phyloP scores from a whole-genome alignment of 768 basidiomycete genomes.

The Crucibulum laeve region DNA sequence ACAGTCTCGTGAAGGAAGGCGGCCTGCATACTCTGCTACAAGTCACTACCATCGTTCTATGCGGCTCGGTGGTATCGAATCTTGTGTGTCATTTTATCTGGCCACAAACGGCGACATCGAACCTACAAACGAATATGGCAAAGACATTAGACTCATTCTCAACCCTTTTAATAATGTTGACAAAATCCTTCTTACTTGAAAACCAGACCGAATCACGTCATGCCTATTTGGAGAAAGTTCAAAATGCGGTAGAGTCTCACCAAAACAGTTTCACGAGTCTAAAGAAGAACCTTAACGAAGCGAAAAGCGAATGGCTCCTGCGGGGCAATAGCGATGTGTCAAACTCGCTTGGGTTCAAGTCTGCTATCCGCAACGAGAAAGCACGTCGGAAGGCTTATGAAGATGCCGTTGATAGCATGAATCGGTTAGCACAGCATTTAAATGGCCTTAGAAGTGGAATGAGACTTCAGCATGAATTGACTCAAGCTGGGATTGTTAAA shows the following conservation, averaged over 20 bases:
- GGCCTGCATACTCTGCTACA: slow-evolving; percentile 70
- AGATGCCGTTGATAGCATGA: slow-evolving; percentile 83
- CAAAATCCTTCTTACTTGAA: slow-evolving; percentile 81
- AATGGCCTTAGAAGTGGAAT: slow-evolving; percentile 86
- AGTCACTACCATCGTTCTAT: slow-evolving; percentile 71
- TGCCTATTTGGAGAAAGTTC: slow-evolving; percentile 58
- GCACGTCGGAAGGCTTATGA: slow-evolving; percentile 62
- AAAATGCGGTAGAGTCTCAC: slow-evolving; percentile 79
- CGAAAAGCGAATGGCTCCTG: slow-evolving; percentile 76
- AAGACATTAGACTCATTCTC: slow-evolving; percentile 85
- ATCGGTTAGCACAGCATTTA: slow-evolving; percentile 89
- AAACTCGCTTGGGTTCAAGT: slow-evolving; percentile 3
- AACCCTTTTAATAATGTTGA: slow-evolving; percentile 79
- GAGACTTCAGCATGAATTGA: slow-evolving; percentile 77
- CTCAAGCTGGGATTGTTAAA: slow-evolving; percentile 45
- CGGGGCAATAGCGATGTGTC: slow-evolving; percentile 20
- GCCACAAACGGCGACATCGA: slow-evolving; percentile 79
- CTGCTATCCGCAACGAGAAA: slow-evolving; percentile 1
- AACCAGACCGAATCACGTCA: slow-evolving; percentile 48
- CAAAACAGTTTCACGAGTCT: slow-evolving; percentile 87
- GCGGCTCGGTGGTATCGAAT: slow-evolving; percentile 78
- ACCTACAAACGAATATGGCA: slow-evolving; percentile 81
- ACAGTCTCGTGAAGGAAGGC: slow-evolving; percentile 86
- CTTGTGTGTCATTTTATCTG: slow-evolving; percentile 80
- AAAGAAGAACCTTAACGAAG: slow-evolving; percentile 82